phyloP scores from a whole-genome alignment of 2,329 filamentous ascomycete genomes.

The Xylaria sp. region DNA sequence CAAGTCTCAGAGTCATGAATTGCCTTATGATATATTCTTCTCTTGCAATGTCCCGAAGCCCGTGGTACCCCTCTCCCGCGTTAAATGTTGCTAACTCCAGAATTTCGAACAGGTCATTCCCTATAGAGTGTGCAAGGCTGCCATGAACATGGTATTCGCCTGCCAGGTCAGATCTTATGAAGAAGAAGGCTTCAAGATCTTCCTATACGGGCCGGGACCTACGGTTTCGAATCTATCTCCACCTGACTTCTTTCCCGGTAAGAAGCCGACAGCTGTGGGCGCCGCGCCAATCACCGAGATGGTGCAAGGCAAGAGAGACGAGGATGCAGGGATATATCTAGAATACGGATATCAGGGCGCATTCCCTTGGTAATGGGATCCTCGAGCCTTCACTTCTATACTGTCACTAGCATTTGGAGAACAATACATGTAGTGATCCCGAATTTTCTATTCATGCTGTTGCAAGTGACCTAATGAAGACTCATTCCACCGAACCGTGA shows the following conservation, averaged over 20 bases:
- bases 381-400: neutral
- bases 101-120: neutral
- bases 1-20: neutral
- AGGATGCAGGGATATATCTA: conserved; percentile 19
- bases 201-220: conserved; percentile 24
- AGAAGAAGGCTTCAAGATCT: conserved; percentile 23
- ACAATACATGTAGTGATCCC: neutral
- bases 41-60: neutral
- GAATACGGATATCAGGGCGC: conserved; percentile 12
- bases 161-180: conserved; percentile 9
- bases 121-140: conserved; percentile 19
- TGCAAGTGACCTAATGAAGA: too few species aligned
- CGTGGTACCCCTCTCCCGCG: neutral
- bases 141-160: conserved; percentile 27
- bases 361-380: conserved; percentile 16
- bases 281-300: conserved; percentile 26
- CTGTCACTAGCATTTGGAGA: neutral
- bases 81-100: neutral
- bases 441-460: neutral
- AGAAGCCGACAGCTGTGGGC: conserved; percentile 23
- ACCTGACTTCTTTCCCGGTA: neutral
- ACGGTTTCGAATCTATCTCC: conserved; percentile 19
- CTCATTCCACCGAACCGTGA: neutral
- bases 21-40: neutral
- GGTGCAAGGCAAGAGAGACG: conserved; percentile 12